phyloP scores from a whole-genome alignment of 2,329 filamentous ascomycete genomes.

The Cordyceps cicadae region DNA sequence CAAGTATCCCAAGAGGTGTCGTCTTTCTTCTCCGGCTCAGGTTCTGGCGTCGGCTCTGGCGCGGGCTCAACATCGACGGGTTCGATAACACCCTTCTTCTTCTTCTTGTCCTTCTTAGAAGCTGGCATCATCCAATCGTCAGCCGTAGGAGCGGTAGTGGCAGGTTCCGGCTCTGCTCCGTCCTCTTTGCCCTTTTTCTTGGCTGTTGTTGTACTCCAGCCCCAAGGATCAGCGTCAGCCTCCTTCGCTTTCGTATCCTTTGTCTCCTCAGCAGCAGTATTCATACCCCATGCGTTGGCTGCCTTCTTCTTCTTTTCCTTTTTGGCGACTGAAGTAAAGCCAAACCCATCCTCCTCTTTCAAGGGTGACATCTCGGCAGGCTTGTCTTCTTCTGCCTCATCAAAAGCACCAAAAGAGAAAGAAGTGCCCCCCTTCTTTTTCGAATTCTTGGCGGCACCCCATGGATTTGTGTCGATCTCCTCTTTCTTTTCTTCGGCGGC shows the following conservation, averaged over 20 bases:
- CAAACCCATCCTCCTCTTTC: constrained; percentile 26
- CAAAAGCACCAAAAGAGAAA: constrained; percentile 41
- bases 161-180: constrained; percentile 17
- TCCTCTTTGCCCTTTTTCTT: constrained; percentile 36
- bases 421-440: constrained; percentile 42
- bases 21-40: constrained; percentile 22
- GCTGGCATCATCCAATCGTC: constrained; percentile 17
- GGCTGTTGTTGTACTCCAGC: constrained; percentile 20
- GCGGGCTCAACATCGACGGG: constrained; percentile 17
- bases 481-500: constrained; percentile 30
- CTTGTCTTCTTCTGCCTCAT: constrained; percentile 31
- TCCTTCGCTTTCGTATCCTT: constrained; percentile 20
- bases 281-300: constrained; percentile 27
- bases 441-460: constrained; percentile 39
- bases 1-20: constrained; percentile 26
- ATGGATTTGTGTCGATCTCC: constrained; percentile 38
- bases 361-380: constrained; percentile 21
- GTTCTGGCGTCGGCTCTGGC: constrained; percentile 16
- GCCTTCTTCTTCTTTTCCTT: constrained; percentile 35
- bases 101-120: constrained; percentile 32
- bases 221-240: constrained; percentile 28
- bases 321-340: constrained; percentile 26
- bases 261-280: constrained; percentile 26
- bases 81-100: constrained; percentile 24
- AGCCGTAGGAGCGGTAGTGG: constrained; percentile 18